Evolutionary conservation across 2,329 filamentous ascomycete species (phyloP), one percentile per base, ranked within the genome.

Genomic region (Allantophomopsis lycopodina): DNA sequence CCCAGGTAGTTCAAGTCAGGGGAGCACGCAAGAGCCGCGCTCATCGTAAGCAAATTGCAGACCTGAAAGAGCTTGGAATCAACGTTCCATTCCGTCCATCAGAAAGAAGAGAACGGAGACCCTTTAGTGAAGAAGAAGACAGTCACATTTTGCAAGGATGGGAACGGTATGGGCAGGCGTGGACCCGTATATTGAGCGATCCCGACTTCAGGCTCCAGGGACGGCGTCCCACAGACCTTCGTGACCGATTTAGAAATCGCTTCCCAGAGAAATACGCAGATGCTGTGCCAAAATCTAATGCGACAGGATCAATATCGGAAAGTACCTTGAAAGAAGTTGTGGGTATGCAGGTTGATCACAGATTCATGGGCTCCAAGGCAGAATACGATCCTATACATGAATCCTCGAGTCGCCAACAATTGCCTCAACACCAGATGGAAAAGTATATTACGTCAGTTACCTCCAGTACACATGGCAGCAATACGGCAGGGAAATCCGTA

Each of bases 131-230:
- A 20, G 65, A 75, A 45, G 76, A 81, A 42, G 76, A 81, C 48
- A 60, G 60, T 21, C 70, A 76, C 46, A 80, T 80, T 35, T 59
- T 79, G 1, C 62, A 71, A 42, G 76, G 76, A 0, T 68, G 78
- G 31, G 60, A 73, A 32, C 51, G 64, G 4, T 77, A 79, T 50
- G 76, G 76, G 1, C 71, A 75, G 7, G 68, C 73, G 7, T 80
- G 76, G 76, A 77, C 74, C 38, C 73, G 70, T 53, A 80, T 80
- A 15, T 74, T 77, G 50, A 65, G 73, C 30, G 74, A 80, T 43
- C 56, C 67, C 12, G 62, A 62, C 20, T 77, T 74, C 54, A 62
- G 73, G 43, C 59, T 80, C n/a, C 65, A 68, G 4, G 69, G 55
- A 42, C 62, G 76, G 35, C 71, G 76, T 46, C 74, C 76, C 1